phyloP scores from a whole-genome alignment of 2,329 filamentous ascomycete genomes.

The Pyricularia sp. region DNA sequence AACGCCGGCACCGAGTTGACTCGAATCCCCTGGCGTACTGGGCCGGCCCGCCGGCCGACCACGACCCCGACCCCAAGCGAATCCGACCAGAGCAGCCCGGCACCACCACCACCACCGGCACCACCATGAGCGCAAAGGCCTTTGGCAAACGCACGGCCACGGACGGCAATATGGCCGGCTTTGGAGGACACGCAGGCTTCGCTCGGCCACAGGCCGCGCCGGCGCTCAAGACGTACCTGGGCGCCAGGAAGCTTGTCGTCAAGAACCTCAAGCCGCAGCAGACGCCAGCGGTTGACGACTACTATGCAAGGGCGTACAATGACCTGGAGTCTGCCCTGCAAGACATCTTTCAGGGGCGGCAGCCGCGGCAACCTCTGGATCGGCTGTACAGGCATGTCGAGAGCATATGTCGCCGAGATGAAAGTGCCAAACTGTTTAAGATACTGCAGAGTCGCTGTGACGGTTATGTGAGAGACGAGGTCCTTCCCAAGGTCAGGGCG shows the following conservation, averaged over 20 bases:
- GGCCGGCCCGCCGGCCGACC: slow-evolving; percentile 5
- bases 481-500: slow-evolving; percentile 42
- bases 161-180: slow-evolving; percentile 23
- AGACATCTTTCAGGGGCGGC: slow-evolving; percentile 55
- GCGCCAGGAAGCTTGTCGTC: slow-evolving; percentile 78
- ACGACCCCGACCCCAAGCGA: slow-evolving; percentile 16
- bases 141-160: slow-evolving; percentile 20
- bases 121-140: slow-evolving; percentile 16
- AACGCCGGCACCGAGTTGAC: slow-evolving; percentile 17
- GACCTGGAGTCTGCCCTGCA: slow-evolving; percentile 63
- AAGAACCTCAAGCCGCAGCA: slow-evolving; percentile 63
- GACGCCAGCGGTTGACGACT: slow-evolving; percentile 55
- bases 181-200: slow-evolving; percentile 4
- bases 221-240: slow-evolving; percentile 53
- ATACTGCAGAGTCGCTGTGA: slow-evolving; percentile 55
- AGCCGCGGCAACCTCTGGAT: slow-evolving; percentile 64
- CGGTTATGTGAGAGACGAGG: slow-evolving; percentile 47
- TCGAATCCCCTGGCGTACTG: slow-evolving; percentile 10
- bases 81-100: slow-evolving; percentile 11
- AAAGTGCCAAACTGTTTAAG: slow-evolving; percentile 53
- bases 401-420: slow-evolving; percentile 72
- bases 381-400: slow-evolving; percentile 83
- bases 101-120: slow-evolving; percentile 7
- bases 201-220: slow-evolving; percentile 13
- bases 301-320: slow-evolving; percentile 62